Conservation (phyloP, 306 rosid species). For the Castanopsis chinensis region DNA sequence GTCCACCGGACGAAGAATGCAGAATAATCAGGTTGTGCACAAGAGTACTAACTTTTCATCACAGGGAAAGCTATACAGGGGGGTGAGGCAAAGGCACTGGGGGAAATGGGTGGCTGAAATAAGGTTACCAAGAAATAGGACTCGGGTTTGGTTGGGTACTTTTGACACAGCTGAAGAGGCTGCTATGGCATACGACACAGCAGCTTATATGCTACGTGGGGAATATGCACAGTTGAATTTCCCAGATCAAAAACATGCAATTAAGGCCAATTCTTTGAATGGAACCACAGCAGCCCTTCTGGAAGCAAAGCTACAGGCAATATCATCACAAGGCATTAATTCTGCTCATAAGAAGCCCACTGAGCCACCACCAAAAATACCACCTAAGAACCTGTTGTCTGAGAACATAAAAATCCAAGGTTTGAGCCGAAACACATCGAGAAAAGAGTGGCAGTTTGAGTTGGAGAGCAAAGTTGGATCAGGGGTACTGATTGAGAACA, state of each 20-base stretch:
- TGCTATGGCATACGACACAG: conserved; percentile 91
- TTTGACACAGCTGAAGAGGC: conserved; percentile 90
- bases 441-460: conserved; percentile 37
- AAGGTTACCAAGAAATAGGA: conserved; percentile 80
- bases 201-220: conserved; percentile 83
- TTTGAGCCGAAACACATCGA: conserved; percentile 30
- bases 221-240: conserved; percentile 82
- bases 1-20: conserved; percentile 26
- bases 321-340: conserved; percentile 39
- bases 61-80: conserved; percentile 61
- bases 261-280: conserved; percentile 57
- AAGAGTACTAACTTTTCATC: conserved; percentile 5
- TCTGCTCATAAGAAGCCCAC: conserved; percentile 7
- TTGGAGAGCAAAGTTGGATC: conserved; percentile 25
- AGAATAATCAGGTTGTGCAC: conserved; percentile 3
- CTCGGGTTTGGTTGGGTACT: conserved; percentile 92
- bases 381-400: conserved; percentile 16
- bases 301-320: conserved; percentile 72
- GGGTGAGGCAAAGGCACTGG: conserved; percentile 97
- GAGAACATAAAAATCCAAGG: conserved; percentile 21
- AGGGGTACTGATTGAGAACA: conserved; percentile 36
- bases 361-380: conserved; percentile 1
- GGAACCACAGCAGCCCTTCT: conserved; percentile 77
- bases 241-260: conserved; percentile 70
- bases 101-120: conserved; percentile 99